phyloP scores from a whole-genome alignment of 2,329 filamentous ascomycete genomes.

The Cladosporium sphaerospermum region DNA sequence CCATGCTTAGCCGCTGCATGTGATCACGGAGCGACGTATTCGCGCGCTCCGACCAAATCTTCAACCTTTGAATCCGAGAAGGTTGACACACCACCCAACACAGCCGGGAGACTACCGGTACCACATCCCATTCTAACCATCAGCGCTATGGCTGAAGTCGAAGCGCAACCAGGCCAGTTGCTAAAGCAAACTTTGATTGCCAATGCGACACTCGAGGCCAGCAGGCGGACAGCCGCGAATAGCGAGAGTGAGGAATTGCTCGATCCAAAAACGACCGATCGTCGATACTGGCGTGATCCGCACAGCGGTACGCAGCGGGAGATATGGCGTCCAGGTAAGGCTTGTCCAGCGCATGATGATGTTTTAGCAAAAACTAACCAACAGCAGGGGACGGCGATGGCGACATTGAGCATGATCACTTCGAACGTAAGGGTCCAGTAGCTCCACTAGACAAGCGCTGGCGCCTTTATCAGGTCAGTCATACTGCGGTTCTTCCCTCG shows the following conservation, averaged over 20 bases:
- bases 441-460: constrained; percentile 27
- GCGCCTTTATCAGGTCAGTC: constrained; percentile 33
- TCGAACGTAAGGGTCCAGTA: constrained; percentile 19
- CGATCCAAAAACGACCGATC: constrained; percentile 16
- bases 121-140: too few species aligned
- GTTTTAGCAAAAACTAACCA: neutral
- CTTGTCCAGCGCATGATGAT: neutral
- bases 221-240: too few species aligned
- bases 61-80: too few species aligned
- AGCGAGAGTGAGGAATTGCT: constrained; percentile 5
- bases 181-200: too few species aligned
- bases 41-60: too few species aligned
- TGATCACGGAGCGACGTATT: too few species aligned
- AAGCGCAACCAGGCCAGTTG: too few species aligned
- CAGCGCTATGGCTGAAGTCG: neutral
- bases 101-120: too few species aligned
- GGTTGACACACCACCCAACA: too few species aligned
- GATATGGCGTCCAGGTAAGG: constrained; percentile 32
- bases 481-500: too few species aligned
- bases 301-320: constrained; percentile 23
- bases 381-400: constrained; percentile 31
- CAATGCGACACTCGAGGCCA: too few species aligned
- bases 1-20: too few species aligned
- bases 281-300: constrained; percentile 22
- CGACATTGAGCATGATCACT: constrained; percentile 23